Evolutionary conservation across 225 moss, liverwort and hornwort genomes (phyloP).

Genomic region (Polytrichum formosum): DNA sequence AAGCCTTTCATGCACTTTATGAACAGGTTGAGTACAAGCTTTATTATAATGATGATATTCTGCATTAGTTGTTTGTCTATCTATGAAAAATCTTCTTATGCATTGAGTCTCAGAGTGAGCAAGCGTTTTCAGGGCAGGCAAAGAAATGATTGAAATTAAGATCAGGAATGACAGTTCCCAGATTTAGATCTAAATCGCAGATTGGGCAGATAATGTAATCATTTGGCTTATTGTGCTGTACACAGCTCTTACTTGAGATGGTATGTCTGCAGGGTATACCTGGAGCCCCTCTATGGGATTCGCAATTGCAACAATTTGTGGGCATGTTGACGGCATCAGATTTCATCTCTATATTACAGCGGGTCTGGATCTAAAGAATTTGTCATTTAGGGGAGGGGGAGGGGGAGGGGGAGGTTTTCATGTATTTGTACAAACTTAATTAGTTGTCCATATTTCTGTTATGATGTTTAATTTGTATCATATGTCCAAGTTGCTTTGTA

Average conservation of each 20-base stretch:
- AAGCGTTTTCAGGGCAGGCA: too few relatives aligned
- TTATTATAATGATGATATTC: neutral
- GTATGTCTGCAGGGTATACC: slow-evolving; percentile 67
- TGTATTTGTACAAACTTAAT: too few relatives aligned
- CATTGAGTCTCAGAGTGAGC: neutral
- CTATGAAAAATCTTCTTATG: neutral
- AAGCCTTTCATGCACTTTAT: slow-evolving; percentile 98
- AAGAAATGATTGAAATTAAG: too few relatives aligned
- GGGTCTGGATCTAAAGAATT: slow-evolving; percentile 36
- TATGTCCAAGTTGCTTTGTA: too few relatives aligned
- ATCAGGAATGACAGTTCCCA: too few relatives aligned
- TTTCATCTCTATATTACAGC: slow-evolving; percentile 92
- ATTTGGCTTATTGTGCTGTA: too few relatives aligned
- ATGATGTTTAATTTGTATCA: neutral
- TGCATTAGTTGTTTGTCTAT: neutral
- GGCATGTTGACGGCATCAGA: slow-evolving; percentile 99
- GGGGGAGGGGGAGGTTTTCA: neutral
- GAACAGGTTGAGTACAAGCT: slow-evolving; percentile 62
- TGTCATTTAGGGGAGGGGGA: too few relatives aligned
- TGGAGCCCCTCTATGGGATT: slow-evolving; percentile 96
- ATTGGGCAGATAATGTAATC: too few relatives aligned
- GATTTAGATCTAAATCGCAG: too few relatives aligned
- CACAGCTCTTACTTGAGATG: too few relatives aligned
- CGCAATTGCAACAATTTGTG: slow-evolving; percentile 87
- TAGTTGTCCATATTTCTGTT: neutral